Percentiles rank a stretch among this genome's conserved stretches.
Conservation (phyloP, 257 asterid genomes). For the Solanum clarkiae region DNA sequence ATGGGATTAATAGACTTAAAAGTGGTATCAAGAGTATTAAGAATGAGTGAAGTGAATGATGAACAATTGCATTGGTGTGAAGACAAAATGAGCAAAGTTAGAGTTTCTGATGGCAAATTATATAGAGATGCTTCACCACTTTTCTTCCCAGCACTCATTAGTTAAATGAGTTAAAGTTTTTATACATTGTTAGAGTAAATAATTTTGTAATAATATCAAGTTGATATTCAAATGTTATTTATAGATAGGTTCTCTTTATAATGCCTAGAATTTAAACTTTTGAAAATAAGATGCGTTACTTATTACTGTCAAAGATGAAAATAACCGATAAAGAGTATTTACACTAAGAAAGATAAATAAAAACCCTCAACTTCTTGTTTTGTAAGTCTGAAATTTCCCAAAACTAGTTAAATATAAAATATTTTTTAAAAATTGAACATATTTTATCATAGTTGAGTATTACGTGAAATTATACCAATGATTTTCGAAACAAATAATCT, state of each 20-base stretch:
- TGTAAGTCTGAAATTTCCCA: background rate
- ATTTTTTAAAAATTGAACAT: no score
- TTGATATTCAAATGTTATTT: background rate
- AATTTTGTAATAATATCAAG: background rate
- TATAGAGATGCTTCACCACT: slow-evolving; percentile 84
- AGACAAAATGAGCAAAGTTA: slow-evolving; percentile 78
- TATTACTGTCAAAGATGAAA: no score
- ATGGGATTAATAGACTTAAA: slow-evolving; percentile 71
- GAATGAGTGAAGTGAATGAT: slow-evolving; percentile 60
- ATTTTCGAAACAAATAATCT: no score
- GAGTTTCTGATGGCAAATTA: slow-evolving; percentile 58
- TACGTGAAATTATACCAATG: no score
- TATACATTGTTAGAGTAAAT: background rate
- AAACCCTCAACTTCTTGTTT: background rate
- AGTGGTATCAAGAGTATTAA: slow-evolving; percentile 71
- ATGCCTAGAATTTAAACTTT: background rate
- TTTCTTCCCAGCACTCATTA: slow-evolving; percentile 67
- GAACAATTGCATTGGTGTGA: slow-evolving; percentile 89
- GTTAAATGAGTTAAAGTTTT: background rate
- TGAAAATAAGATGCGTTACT: no score
- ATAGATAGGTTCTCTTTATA: background rate
- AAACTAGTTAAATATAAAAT: no score
- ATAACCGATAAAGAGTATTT: no score
- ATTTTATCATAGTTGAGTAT: no score
- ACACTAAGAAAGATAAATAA: no score